phyloP scores from a whole-genome alignment of 2,329 filamentous ascomycete genomes.

The Penicillium sp. region DNA sequence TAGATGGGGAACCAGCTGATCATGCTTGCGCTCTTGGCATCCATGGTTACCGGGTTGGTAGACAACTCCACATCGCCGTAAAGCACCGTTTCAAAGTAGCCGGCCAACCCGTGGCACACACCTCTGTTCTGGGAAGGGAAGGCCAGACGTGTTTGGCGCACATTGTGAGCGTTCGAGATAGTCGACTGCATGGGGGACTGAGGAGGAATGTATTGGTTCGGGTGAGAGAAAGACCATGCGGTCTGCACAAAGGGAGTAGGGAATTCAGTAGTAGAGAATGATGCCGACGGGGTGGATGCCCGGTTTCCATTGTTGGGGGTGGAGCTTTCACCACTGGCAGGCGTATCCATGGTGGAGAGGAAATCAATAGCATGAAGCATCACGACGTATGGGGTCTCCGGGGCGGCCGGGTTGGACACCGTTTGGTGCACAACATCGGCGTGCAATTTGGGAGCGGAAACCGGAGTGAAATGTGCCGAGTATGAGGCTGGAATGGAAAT shows the following conservation, averaged over 20 bases:
- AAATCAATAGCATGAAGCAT: slow-evolving; percentile 89
- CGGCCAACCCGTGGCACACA: slow-evolving; percentile 84
- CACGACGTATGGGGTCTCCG: slow-evolving; percentile 92
- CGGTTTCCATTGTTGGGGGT: slow-evolving; percentile 24
- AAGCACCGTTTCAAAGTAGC: slow-evolving; percentile 95
- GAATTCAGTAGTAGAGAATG: slow-evolving; percentile 33
- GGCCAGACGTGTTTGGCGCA: slow-evolving; percentile 71
- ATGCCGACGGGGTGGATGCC: slow-evolving; percentile 30
- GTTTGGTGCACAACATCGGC: slow-evolving; percentile 71
- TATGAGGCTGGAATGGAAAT: slow-evolving; percentile 94
- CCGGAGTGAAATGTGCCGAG: slow-evolving; percentile 89
- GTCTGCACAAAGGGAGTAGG: slow-evolving; percentile 43
- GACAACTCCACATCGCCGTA: slow-evolving; percentile 85
- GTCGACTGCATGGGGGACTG: slow-evolving; percentile 34
- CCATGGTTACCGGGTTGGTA: slow-evolving; percentile 89
- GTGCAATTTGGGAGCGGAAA: slow-evolving; percentile 81
- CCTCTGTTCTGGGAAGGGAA: slow-evolving; percentile 79
- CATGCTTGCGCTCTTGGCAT: slow-evolving; percentile 93
- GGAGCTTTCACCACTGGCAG: slow-evolving; percentile 19
- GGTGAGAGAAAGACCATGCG: slow-evolving; percentile 48
- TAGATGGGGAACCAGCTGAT: slow-evolving; percentile 99
- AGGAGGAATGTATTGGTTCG: slow-evolving; percentile 40
- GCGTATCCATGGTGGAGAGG: slow-evolving; percentile 66
- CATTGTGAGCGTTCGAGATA: slow-evolving; percentile 88
- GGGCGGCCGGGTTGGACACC: slow-evolving; percentile 66